These are phyloP conservation scores for Lagenidium giganteum DNA, from an alignment of 352 stramenopile species.

Conservation along the genomic window DNA sequence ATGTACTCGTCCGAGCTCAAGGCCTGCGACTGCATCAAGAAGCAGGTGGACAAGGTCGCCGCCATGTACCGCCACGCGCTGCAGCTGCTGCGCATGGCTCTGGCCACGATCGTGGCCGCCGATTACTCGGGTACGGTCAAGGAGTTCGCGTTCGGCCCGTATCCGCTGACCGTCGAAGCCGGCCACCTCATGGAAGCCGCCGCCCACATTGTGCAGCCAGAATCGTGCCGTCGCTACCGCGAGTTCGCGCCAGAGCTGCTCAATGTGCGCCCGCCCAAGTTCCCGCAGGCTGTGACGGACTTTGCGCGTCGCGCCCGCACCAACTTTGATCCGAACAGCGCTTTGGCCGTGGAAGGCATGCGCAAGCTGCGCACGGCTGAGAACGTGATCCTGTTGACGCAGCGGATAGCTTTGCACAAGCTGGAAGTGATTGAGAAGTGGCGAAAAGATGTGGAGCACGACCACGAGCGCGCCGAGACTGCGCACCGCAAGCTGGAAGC, in stretches of 20 bases:
- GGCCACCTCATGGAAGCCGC: slow-evolving; percentile 60
- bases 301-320: slow-evolving; percentile 54
- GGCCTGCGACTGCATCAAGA: slow-evolving; percentile 61
- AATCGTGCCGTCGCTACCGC: slow-evolving; percentile 60
- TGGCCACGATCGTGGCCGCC: slow-evolving; percentile 57
- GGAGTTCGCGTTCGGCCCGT: slow-evolving; percentile 67
- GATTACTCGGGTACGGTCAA: slow-evolving; percentile 57
- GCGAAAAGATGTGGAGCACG: slow-evolving; percentile 44
- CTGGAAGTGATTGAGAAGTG: slow-evolving; percentile 66
- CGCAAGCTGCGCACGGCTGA: slow-evolving; percentile 62
- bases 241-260: slow-evolving; percentile 40
- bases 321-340: slow-evolving; percentile 54
- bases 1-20: slow-evolving; percentile 70
- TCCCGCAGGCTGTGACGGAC: slow-evolving; percentile 54
- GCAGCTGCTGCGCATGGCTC: slow-evolving; percentile 56
- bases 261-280: slow-evolving; percentile 51
- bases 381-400: slow-evolving; percentile 66
- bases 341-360: slow-evolving; percentile 44
- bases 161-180: slow-evolving; percentile 60
- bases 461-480: slow-evolving; percentile 39
- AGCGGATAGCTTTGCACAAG: slow-evolving; percentile 75
- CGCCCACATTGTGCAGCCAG: slow-evolving; percentile 58
- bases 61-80: slow-evolving; percentile 60
- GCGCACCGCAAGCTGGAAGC: slow-evolving; percentile 46
- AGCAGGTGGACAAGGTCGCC: slow-evolving; percentile 55